Base-by-base conservation (phyloP, 305 asterid genomes). In the Rubia peregrina region DNA sequence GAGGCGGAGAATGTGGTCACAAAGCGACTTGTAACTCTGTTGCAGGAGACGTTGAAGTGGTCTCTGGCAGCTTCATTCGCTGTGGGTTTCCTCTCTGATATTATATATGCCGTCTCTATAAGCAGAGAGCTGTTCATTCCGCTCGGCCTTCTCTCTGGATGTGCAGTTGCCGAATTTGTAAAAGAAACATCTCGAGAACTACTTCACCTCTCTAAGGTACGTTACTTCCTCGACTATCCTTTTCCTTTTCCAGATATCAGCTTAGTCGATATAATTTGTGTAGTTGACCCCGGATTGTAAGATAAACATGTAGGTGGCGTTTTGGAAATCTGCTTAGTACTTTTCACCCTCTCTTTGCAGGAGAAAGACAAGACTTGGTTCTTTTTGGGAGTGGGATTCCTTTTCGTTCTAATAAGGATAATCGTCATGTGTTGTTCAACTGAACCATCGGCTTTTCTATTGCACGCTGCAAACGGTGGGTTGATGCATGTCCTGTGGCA, bases 391-490 rank as follows among this genome's bases (percentile, higher is more conserved):
- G 70, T 82, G 72, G 81, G 82, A 76, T 80, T 83, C 74, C 60
- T 89, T 67, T 83, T 83, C 61, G 74, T 80, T 75, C 51, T 89
- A 66, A 74, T 83, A 74, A 89, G 84, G 82, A 59, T 76, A 67
- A 4, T 80, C 3, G 72, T 85, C 0, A 4, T 74, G 12, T 77
- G n/a, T 68, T 66, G 77, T 19, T 56, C 70, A 10, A 61, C 44
- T 0, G 80, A 84, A 65, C 83, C 72, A 68, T 78, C 65, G 65
- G 74, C 81, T 66, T 74, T 89, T 65, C 71, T 89, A 51, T 43
- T 82, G 76, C 90, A 83, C 55, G 79, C 65, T 71, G 90, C 86
- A 1, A 89, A 87, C 74, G 96, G 94, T 9, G 91, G 89, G 46
- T 64, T 87, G 76, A 79, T 89, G 86, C 90, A 84, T 73, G 71